phyloP scores from a whole-genome alignment of 177 flowering plant species.

The Vitis hybrid region DNA sequence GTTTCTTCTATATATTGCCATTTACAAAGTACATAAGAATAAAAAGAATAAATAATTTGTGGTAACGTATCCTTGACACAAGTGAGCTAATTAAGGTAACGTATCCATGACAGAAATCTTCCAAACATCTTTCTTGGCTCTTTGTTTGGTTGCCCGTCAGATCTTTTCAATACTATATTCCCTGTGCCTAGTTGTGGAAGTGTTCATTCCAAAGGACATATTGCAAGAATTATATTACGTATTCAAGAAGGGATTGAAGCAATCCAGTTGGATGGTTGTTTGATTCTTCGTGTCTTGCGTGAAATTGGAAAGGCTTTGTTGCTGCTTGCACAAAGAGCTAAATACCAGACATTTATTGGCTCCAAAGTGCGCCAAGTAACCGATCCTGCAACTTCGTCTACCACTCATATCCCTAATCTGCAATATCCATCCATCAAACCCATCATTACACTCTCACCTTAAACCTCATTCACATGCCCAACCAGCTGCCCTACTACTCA shows the following conservation, averaged over 20 bases:
- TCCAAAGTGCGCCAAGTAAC: no score
- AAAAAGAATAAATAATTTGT: no score
- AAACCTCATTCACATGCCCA: no score
- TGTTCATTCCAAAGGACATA: slow-evolving; percentile 91
- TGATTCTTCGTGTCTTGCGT: slow-evolving; percentile 86
- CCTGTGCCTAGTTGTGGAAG: slow-evolving; percentile 81
- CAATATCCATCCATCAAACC: no score
- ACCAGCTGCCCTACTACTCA: no score
- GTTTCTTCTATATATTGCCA: no score
- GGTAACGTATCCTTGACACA: no score
- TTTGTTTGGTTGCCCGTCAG: slow-evolving; percentile 77
- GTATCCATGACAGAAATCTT: slow-evolving; percentile 38
- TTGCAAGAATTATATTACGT: slow-evolving; percentile 64
- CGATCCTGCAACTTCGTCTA: no score
- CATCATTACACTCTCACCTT: no score
- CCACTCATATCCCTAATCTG: no score
- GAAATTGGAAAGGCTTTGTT: slow-evolving; percentile 77
- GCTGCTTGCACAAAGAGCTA: slow-evolving; percentile 79
- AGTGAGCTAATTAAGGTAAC: no score
- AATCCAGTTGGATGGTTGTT: slow-evolving; percentile 74
- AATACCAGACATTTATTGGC: slow-evolving; percentile 55
- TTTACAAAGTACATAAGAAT: no score
- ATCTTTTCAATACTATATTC: slow-evolving; percentile 72
- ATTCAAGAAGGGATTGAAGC: slow-evolving; percentile 95
- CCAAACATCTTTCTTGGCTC: slow-evolving; percentile 79